Conservation (phyloP, 2,329 filamentous ascomycete species). For the Bisporella sp. region DNA sequence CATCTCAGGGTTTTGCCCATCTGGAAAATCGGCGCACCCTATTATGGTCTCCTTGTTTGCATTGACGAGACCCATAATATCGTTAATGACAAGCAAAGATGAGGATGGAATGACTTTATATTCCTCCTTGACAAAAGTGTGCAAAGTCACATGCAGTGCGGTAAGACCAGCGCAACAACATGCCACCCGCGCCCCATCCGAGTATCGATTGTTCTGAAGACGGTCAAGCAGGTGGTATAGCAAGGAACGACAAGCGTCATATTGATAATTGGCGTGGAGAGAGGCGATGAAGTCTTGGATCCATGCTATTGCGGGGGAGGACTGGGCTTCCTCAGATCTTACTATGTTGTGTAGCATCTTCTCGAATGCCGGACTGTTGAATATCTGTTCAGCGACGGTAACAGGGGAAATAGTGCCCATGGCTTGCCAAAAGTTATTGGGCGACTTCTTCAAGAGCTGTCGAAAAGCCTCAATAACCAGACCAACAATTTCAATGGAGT, state of each 20-base stretch:
- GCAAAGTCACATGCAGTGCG: constrained; percentile 48
- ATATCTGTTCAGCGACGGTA: constrained; percentile 76
- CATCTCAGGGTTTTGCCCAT: constrained; percentile 38
- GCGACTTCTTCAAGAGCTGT: constrained; percentile 65
- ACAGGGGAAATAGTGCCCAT: constrained; percentile 75
- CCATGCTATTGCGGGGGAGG: constrained; percentile 65
- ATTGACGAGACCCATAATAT: constrained; percentile 58
- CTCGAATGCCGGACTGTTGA: constrained; percentile 62
- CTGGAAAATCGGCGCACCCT: constrained; percentile 41
- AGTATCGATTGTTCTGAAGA: constrained; percentile 48
- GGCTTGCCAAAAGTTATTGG: constrained; percentile 81
- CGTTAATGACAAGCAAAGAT: constrained; percentile 55
- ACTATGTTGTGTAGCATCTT: constrained; percentile 54
- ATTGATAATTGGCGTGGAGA: constrained; percentile 66
- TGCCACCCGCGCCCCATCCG: constrained; percentile 49
- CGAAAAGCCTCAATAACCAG: constrained; percentile 65
- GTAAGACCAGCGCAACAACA: constrained; percentile 61
- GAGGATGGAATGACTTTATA: constrained; percentile 42
- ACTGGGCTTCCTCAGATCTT: constrained; percentile 43
- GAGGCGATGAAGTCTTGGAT: constrained; percentile 71
- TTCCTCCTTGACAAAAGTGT: constrained; percentile 46
- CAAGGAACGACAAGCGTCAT: constrained; percentile 74
- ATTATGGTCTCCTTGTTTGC: constrained; percentile 56
- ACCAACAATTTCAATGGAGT: constrained; percentile 52
- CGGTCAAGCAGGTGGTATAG: constrained; percentile 66